Evolutionary conservation across 2,329 filamentous ascomycete genomes (phyloP).

Genomic region (Penicillium sp.): DNA sequence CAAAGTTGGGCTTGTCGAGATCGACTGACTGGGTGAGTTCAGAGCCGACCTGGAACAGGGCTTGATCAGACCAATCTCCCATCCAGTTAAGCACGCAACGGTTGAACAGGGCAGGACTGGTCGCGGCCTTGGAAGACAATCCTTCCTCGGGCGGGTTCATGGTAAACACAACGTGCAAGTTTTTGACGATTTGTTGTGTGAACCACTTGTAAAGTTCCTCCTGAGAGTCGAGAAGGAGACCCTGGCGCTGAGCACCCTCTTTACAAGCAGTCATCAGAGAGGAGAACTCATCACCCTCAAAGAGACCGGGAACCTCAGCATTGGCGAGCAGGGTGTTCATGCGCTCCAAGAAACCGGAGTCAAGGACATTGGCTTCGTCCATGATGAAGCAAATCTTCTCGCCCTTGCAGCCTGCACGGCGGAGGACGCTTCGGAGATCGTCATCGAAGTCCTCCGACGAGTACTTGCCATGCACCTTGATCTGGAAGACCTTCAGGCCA

Average conservation of each 20-base stretch:
- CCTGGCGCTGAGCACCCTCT: conserved; percentile 94
- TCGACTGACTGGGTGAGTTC: conserved; percentile 97
- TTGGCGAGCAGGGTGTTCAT: conserved; percentile 99
- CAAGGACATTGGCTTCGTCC: conserved; percentile 97
- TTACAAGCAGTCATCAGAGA: conserved; percentile 99
- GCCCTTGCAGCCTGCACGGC: conserved; percentile 91
- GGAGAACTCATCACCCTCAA: conserved; percentile 97
- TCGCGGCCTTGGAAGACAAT: conserved; percentile 90
- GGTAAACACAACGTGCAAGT: conserved; percentile 97
- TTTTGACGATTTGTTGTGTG: conserved; percentile 98
- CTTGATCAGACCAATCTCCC: conserved; percentile 98
- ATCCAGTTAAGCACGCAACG: conserved; percentile 99
- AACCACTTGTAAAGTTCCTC: conserved; percentile 99
- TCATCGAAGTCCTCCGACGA: conserved; percentile 98
- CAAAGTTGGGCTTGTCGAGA: conserved; percentile 79
- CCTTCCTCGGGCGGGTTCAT: conserved; percentile 99
- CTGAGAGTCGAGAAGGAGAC: conserved; percentile 88
- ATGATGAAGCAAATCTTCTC: conserved; percentile 99
- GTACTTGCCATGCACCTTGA: conserved; percentile 99
- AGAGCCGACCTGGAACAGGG: conserved; percentile 92
- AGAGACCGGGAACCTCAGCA: conserved; percentile 96
- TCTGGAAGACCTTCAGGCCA: conserved; percentile 96
- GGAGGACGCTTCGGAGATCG: conserved; percentile 86
- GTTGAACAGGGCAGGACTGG: conserved; percentile 97
- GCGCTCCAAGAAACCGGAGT: conserved; percentile 96